Evolutionary conservation across 345 rosid species (phyloP), one percentile per base, ranked within the genome.

Genomic region (Pugionium cornutum): DNA sequence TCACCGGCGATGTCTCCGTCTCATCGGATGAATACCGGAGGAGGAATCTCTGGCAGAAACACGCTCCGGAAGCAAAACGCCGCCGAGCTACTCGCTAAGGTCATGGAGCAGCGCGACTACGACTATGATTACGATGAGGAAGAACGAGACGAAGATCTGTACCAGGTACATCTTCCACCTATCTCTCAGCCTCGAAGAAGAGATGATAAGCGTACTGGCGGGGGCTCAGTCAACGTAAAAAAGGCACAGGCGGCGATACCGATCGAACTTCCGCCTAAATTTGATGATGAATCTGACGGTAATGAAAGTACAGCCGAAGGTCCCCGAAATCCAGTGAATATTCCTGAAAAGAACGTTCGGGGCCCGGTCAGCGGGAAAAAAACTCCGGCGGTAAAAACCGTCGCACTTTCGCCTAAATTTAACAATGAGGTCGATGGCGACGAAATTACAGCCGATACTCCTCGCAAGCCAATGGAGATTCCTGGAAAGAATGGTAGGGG

Each of bases 1-100:
- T 95, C 99, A 1, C 97, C 97, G 60, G 76, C 80, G 11, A 80
- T 80, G 84, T 87, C 91, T 3, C 97, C 92, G 47, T 92, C 96
- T 3, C 97, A 86, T 70, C 83, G 95, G 37, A 69, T 83, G 33
- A 80, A 35, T 36, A 54, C 43, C 1, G 86, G 76, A 5, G 60
- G 80, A 18, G 73, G 68, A 45, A 51, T 72, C 10, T 79, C 86
- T 8, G 64, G 81, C 25, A 86, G 82, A 36, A 82, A 84, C 49
- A 74, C 90, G 75, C 87, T 88, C 79, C 92, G 95, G 60, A 82
- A 87, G 33, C 97, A 91, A 64, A 90, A 95, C 79, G 99, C 99
- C 2, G 99, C 99, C 1, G 92, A 80, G 65, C 80, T 95, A 9
- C 87, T 95, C 4, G 96, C 97, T 39, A 89, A 84, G 58, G 99